phyloP scores from a whole-genome alignment of 164 flowering plant genomes.

The Chimonanthus salicifolius region DNA sequence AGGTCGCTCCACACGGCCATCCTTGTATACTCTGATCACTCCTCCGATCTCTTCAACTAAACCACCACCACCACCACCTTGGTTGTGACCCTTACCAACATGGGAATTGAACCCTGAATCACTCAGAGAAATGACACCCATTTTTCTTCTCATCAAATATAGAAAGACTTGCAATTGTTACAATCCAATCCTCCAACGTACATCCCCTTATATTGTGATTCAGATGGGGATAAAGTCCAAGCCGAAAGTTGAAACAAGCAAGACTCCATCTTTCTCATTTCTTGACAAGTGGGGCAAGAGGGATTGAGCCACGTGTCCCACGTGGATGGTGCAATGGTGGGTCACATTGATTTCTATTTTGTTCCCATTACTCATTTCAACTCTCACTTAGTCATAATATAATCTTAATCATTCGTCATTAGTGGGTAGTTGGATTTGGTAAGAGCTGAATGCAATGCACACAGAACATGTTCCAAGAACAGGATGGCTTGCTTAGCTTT shows the following conservation, averaged over 20 bases:
- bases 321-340: slow-evolving; percentile 1
- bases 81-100: slow-evolving; percentile 11
- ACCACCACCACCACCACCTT: slow-evolving; percentile 14
- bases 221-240: neutral
- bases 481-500: neutral
- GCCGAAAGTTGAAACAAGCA: slow-evolving; percentile 6
- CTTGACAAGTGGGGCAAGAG: slow-evolving; percentile 31
- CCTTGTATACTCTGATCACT: slow-evolving; percentile 44
- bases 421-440: slow-evolving; percentile 10
- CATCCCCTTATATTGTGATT: neutral
- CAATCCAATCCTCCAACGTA: neutral
- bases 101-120: slow-evolving; percentile 25
- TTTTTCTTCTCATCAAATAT: slow-evolving; percentile 9
- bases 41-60: slow-evolving; percentile 42
- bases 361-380: neutral
- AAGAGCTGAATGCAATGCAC: neutral
- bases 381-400: neutral
- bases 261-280: neutral
- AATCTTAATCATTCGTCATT: slow-evolving; percentile 4
- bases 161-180: neutral
- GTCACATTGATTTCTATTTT: neutral
- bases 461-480: neutral
- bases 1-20: slow-evolving; percentile 57
- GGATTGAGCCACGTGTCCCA: slow-evolving; percentile 20
- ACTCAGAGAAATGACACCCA: slow-evolving; percentile 30